Percentiles rank a stretch among this genome's conserved stretches.
phyloP scores from a whole-genome alignment of 2,329 filamentous ascomycete species.

The Stemphylium vesicarium region DNA sequence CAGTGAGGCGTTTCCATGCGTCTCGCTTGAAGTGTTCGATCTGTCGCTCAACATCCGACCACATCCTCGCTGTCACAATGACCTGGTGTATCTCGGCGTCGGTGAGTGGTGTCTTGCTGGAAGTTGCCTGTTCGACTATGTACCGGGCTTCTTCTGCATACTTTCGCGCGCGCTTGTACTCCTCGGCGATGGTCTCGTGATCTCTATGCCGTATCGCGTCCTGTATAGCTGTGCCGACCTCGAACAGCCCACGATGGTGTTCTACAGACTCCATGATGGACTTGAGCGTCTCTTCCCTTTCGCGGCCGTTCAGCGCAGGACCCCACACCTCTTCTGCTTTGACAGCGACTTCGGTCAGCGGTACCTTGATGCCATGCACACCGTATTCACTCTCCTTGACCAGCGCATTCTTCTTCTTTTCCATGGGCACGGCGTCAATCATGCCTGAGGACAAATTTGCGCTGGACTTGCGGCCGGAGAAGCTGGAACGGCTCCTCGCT shows the following conservation, averaged over 20 bases:
- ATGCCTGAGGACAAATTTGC: constrained; percentile 36
- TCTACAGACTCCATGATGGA: constrained; percentile 77
- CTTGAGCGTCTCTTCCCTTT: constrained; percentile 88
- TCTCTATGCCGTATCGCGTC: constrained; percentile 91
- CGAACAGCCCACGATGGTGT: constrained; percentile 80
- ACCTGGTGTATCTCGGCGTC: constrained; percentile 86
- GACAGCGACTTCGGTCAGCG: constrained; percentile 85
- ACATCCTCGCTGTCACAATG: constrained; percentile 89
- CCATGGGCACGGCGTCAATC: constrained; percentile 46
- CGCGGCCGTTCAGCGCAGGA: constrained; percentile 85
- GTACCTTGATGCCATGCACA: constrained; percentile 72
- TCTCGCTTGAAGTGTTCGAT: constrained; percentile 87
- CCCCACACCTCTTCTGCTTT: constrained; percentile 99
- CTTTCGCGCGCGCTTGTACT: constrained; percentile 81
- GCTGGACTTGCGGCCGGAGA: constrained; percentile 56
- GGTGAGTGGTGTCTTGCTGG: constrained; percentile 63
- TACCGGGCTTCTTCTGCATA: constrained; percentile 79
- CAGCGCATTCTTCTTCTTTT: constrained; percentile 85
- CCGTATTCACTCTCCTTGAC: constrained; percentile 76
- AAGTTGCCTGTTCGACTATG: constrained; percentile 64
- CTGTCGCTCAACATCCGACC: constrained; percentile 89
- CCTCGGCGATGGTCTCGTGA: constrained; percentile 84
- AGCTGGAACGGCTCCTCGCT: constrained; percentile 70
- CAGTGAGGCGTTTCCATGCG: constrained; percentile 80
- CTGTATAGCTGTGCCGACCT: constrained; percentile 76